Conservation (phyloP, 495 filamentous ascomycete species). For the Podospora australis region DNA sequence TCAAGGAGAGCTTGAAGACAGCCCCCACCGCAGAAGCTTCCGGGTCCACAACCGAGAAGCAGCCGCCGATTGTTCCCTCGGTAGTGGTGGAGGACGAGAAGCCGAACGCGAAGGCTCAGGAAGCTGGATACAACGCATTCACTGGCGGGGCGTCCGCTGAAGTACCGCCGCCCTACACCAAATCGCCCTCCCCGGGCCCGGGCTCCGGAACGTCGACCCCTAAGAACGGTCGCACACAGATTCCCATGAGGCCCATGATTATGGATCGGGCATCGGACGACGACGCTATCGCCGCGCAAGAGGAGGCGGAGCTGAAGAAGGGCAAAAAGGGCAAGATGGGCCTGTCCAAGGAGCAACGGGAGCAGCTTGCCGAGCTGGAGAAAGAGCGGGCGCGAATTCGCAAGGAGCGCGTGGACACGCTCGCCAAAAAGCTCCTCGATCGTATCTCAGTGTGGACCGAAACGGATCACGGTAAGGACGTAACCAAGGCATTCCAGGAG, state of each 20-base stretch:
- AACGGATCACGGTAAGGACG: slow-evolving; percentile 80
- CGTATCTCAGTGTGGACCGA: slow-evolving; percentile 95
- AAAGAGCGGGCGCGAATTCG: slow-evolving; percentile 74
- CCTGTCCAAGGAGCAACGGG: slow-evolving; percentile 80
- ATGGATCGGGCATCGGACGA: slow-evolving; percentile 90
- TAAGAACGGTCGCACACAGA: slow-evolving; percentile 42
- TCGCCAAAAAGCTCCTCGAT: slow-evolving; percentile 79
- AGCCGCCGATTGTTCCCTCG: slow-evolving; percentile 11
- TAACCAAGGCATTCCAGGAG: slow-evolving; percentile 82
- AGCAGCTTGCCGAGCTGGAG: slow-evolving; percentile 83
- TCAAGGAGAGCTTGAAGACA: slow-evolving; percentile 42
- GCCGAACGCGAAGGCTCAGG: neutral
- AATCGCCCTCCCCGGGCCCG: slow-evolving; percentile 42
- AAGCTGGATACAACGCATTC: neutral
- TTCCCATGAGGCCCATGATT: slow-evolving; percentile 73
- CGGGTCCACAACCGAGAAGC: slow-evolving; percentile 23
- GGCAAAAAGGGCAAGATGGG: slow-evolving; percentile 80
- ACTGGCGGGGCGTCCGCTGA: slow-evolving; percentile 9
- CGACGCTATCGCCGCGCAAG: slow-evolving; percentile 60
- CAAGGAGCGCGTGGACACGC: slow-evolving; percentile 81
- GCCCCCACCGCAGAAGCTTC: slow-evolving; percentile 18
- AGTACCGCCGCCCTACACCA: slow-evolving; percentile 11
- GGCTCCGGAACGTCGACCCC: slow-evolving; percentile 56
- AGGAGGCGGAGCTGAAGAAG: slow-evolving; percentile 62
- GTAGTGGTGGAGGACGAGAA: slow-evolving; percentile 42